These are phyloP conservation scores for Ceratocystis eucalypticola DNA, from an alignment of 2,329 filamentous ascomycete genomes.

Conservation along the genomic window DNA sequence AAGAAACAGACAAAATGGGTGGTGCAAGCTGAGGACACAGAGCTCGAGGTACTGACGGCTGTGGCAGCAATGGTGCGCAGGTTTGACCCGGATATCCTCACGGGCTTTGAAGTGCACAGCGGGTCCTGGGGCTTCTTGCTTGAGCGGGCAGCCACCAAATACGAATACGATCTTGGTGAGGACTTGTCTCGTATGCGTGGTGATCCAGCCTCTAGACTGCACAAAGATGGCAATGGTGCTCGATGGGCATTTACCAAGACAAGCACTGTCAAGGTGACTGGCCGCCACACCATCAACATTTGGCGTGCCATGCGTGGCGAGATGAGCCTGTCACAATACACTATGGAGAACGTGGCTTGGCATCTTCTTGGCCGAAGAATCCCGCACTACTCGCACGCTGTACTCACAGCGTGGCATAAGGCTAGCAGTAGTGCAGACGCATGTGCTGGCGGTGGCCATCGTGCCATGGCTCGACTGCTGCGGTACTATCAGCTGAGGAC, in stretches of 20 bases:
- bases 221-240: slow-evolving; percentile 73
- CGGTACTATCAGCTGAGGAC: slow-evolving; percentile 66
- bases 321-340: slow-evolving; percentile 82
- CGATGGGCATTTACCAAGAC: slow-evolving; percentile 91
- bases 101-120: slow-evolving; percentile 88
- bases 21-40: slow-evolving; percentile 60
- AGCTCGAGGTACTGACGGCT: slow-evolving; percentile 73
- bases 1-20: slow-evolving; percentile 37
- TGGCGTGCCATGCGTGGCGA: slow-evolving; percentile 95
- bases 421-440: background rate
- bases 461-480: slow-evolving; percentile 51
- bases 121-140: slow-evolving; percentile 92
- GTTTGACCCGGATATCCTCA: slow-evolving; percentile 82
- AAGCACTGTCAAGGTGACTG: slow-evolving; percentile 82
- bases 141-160: slow-evolving; percentile 72
- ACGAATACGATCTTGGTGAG: slow-evolving; percentile 80
- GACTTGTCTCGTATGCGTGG: slow-evolving; percentile 42
- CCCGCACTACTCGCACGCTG: slow-evolving; percentile 70
- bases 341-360: slow-evolving; percentile 89
- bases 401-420: slow-evolving; percentile 67
- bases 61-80: slow-evolving; percentile 74
- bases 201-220: slow-evolving; percentile 41
- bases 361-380: slow-evolving; percentile 77
- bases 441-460: background rate
- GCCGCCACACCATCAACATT: slow-evolving; percentile 90